These are phyloP conservation scores for Rhodotorula kratochvilovae DNA, from an alignment of 768 basidiomycete species.

Conservation along the genomic window DNA sequence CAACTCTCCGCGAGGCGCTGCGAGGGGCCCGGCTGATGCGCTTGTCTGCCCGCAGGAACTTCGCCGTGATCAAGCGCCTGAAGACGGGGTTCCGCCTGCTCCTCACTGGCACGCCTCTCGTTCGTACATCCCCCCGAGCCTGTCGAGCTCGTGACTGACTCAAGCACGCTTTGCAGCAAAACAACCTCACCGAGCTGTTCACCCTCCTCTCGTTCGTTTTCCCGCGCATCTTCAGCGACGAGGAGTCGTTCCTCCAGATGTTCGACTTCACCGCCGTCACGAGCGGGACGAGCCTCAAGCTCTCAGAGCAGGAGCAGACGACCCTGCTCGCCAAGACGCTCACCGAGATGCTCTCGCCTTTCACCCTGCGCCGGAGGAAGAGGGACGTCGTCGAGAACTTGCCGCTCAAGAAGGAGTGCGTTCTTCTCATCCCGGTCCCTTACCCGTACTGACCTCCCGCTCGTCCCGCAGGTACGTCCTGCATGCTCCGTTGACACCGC, in stretches of 20 bases:
- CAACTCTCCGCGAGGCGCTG: background rate
- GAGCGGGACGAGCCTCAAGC: slow-evolving; percentile 51
- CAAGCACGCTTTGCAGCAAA: slow-evolving; percentile 61
- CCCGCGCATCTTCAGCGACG: slow-evolving; percentile 83
- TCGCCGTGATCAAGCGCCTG: slow-evolving; percentile 84
- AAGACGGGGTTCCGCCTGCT: slow-evolving; percentile 80
- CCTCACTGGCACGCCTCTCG: slow-evolving; percentile 83
- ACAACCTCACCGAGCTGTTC: slow-evolving; percentile 93
- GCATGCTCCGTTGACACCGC: slow-evolving; percentile 77
- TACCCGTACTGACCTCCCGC: slow-evolving; percentile 60
- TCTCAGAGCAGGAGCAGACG: slow-evolving; percentile 21
- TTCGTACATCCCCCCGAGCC: slow-evolving; percentile 48
- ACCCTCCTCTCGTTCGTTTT: slow-evolving; percentile 91
- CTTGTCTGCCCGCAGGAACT: slow-evolving; percentile 60
- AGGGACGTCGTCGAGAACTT: slow-evolving; percentile 82
- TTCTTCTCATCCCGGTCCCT: background rate
- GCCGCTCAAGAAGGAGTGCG: slow-evolving; percentile 56
- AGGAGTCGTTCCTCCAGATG: slow-evolving; percentile 10
- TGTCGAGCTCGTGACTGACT: background rate
- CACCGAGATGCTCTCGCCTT: slow-evolving; percentile 80
- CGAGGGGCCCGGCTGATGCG: too few relatives aligned
- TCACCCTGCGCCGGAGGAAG: slow-evolving; percentile 86
- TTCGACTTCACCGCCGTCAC: slow-evolving; percentile 24
- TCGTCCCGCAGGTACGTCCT: slow-evolving; percentile 65
- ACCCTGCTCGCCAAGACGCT: slow-evolving; percentile 37